phyloP scores from a whole-genome alignment of 2,329 filamentous ascomycete genomes.

The Aspergillus flavus region DNA sequence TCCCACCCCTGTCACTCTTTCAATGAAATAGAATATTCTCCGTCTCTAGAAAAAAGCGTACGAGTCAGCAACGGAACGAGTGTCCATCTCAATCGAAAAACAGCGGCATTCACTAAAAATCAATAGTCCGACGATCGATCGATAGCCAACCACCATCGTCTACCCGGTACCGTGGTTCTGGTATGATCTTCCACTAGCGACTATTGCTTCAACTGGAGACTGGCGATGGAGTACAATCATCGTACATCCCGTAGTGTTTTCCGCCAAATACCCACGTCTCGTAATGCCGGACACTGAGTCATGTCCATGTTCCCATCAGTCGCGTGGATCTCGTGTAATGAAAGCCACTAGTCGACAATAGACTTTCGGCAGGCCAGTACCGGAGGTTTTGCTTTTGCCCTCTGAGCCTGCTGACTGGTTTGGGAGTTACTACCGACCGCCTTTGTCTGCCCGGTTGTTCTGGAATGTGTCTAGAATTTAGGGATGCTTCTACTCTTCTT shows the following conservation, averaged over 20 bases:
- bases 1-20: not conserved
- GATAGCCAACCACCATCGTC: conserved; percentile 8
- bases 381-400: not conserved
- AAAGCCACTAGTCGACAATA: not conserved
- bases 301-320: not conserved
- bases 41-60: not conserved
- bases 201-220: not conserved
- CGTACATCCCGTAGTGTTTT: not conserved
- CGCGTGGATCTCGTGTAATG: not conserved
- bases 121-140: conserved; percentile 20
- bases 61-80: not conserved
- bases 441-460: not conserved
- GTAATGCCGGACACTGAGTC: not conserved
- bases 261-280: not conserved
- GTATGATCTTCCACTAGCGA: conserved; percentile 12
- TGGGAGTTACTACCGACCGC: not conserved
- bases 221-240: not conserved
- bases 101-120: conserved; percentile 5
- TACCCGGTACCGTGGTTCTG: conserved; percentile 12
- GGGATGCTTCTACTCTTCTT: not conserved
- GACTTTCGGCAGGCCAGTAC: conserved; percentile 2
- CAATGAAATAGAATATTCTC: not conserved
- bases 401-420: not conserved
- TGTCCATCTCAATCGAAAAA: too few species aligned
- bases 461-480: not conserved